Conservation (phyloP, 192 early-diverging fungal species). For the Backusella parvicylindrica region DNA sequence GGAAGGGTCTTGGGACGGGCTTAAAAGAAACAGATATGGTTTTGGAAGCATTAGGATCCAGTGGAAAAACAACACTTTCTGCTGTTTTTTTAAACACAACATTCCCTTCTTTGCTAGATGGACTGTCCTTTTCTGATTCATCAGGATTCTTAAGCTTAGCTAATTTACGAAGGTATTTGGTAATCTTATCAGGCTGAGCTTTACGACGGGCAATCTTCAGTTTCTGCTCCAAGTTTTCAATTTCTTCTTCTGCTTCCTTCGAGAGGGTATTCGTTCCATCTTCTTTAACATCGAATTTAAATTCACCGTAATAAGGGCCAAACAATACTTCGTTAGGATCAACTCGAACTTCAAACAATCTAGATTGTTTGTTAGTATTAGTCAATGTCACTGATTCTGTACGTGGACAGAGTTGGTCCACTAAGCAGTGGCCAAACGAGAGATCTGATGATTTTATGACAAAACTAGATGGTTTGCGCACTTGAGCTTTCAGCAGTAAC, state of each 20-base stretch:
- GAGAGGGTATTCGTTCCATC: slow-evolving; percentile 50
- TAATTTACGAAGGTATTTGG: slow-evolving; percentile 76
- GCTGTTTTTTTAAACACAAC: slow-evolving; percentile 49
- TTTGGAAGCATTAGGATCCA: slow-evolving; percentile 66
- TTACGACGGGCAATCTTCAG: slow-evolving; percentile 95
- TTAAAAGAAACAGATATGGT: slow-evolving; percentile 63
- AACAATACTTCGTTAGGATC: slow-evolving; percentile 70
- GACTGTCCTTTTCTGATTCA: slow-evolving; percentile 9
- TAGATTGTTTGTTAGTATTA: slow-evolving; percentile 79
- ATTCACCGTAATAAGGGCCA: slow-evolving; percentile 48
- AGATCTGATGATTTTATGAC: slow-evolving; percentile 68
- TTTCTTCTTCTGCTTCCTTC: slow-evolving; percentile 87
- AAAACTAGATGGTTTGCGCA: slow-evolving; percentile 87
- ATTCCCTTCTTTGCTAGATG: neutral
- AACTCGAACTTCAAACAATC: slow-evolving; percentile 74
- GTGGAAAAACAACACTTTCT: slow-evolving; percentile 61
- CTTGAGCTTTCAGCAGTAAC: slow-evolving; percentile 84
- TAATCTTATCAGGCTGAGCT: slow-evolving; percentile 80
- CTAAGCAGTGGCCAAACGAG: slow-evolving; percentile 70
- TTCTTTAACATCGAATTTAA: slow-evolving; percentile 64
- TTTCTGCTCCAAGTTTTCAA: slow-evolving; percentile 96
- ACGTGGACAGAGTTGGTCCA: slow-evolving; percentile 49
- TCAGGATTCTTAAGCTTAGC: slow-evolving; percentile 45
- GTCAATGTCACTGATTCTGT: slow-evolving; percentile 68
- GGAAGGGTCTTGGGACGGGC: slow-evolving; percentile 34